Conservation (phyloP, 2,329 filamentous ascomycete species). For the Tolypocladium amazonense region DNA sequence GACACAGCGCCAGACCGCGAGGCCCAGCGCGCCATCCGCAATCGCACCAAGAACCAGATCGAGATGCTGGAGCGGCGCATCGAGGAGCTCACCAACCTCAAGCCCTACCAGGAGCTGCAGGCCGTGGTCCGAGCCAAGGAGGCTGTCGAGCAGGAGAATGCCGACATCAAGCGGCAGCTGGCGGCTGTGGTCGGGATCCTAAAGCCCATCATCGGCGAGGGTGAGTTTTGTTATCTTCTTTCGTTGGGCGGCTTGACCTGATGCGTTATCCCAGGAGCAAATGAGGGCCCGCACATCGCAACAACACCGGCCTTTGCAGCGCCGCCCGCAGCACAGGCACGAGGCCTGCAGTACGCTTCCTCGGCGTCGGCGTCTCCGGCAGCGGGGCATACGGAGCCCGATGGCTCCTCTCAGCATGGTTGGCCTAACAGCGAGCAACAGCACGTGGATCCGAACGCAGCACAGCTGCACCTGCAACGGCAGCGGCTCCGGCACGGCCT, state of each 20-base stretch:
- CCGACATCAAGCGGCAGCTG: constrained; percentile 61
- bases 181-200: constrained; percentile 54
- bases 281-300: constrained; percentile 13
- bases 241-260: background rate
- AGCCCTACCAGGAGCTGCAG: constrained; percentile 78
- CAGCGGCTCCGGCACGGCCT: constrained; percentile 42
- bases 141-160: constrained; percentile 67
- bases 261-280: background rate
- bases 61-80: constrained; percentile 64
- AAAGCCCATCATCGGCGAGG: constrained; percentile 41
- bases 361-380: constrained; percentile 1
- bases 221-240: constrained; percentile 5
- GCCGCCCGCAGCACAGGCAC: background rate
- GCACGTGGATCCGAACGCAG: constrained; percentile 3
- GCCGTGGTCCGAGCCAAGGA: constrained; percentile 66
- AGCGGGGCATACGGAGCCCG: background rate
- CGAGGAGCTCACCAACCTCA: constrained; percentile 63
- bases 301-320: constrained; percentile 17
- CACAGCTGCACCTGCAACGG: constrained; percentile 33
- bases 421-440: background rate
- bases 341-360: background rate
- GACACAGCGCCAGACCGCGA: constrained; percentile 53
- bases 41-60: constrained; percentile 72
- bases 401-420: background rate
- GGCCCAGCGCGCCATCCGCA: constrained; percentile 74